These are phyloP conservation scores for Termitomyces sp. DNA, from an alignment of 768 basidiomycete species.

Conservation along the genomic window DNA sequence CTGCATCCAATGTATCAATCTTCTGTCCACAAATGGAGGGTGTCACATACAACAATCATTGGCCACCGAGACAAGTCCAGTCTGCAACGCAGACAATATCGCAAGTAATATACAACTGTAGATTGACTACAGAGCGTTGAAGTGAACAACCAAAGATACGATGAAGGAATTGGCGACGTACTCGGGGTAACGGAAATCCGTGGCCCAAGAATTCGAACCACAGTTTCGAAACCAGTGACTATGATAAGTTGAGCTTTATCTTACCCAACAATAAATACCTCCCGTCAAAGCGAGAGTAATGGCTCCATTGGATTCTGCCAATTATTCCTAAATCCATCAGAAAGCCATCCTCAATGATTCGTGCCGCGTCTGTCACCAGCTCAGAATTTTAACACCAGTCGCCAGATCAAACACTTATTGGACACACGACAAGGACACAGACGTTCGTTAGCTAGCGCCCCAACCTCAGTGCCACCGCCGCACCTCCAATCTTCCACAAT, in stretches of 20 bases:
- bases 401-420: not conserved
- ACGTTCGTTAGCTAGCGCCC: constrained; percentile 67
- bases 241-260: constrained; percentile 73
- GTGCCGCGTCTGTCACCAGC: constrained; percentile 62
- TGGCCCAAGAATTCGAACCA: constrained; percentile 84
- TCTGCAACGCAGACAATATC: constrained; percentile 63
- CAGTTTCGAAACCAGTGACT: constrained; percentile 70
- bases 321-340: constrained; percentile 72
- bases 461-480: constrained; percentile 63
- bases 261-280: constrained; percentile 57
- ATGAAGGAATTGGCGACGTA: constrained; percentile 27
- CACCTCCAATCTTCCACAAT: constrained; percentile 81
- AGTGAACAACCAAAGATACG: not conserved
- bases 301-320: constrained; percentile 90
- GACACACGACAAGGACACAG: not conserved
- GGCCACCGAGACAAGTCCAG: constrained; percentile 40
- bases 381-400: no score
- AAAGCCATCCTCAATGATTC: constrained; percentile 68
- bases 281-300: not conserved
- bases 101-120: constrained; percentile 70
- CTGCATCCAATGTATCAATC: constrained; percentile 29
- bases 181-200: constrained; percentile 81
- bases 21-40: not conserved
- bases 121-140: constrained; percentile 48
- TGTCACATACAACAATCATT: constrained; percentile 41